Evolutionary conservation across 1,284 basidiomycete species (phyloP).

Genomic region (Trametes versicolor): DNA sequence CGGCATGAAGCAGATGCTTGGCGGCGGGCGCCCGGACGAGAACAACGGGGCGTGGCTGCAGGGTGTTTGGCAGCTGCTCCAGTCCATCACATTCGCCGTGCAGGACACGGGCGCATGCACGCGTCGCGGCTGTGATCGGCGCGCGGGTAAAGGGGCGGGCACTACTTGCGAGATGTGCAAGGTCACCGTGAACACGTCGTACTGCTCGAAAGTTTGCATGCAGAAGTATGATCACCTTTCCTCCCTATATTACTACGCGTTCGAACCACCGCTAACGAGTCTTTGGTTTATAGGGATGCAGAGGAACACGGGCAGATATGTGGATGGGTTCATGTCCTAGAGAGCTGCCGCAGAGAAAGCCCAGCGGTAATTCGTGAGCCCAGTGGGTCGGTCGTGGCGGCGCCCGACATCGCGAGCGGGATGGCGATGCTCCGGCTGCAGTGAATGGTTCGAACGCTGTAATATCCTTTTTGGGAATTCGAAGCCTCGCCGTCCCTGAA

Average conservation of each 20-base stretch:
- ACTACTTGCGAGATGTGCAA: background rate
- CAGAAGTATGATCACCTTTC: background rate
- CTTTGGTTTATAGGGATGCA: background rate
- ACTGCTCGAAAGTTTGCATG: background rate
- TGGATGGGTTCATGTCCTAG: background rate
- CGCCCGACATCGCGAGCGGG: background rate
- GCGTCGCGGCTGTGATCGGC: background rate
- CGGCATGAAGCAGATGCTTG: background rate
- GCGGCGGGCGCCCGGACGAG: background rate
- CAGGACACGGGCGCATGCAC: background rate
- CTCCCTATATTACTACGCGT: background rate
- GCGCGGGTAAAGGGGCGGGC: background rate
- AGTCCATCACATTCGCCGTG: background rate
- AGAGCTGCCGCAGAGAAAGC: background rate
- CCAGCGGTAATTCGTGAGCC: background rate
- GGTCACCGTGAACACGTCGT: background rate
- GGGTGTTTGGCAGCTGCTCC: constrained; percentile 10
- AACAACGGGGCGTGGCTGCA: constrained; percentile 4
- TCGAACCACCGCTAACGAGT: background rate
- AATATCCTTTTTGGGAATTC: background rate
- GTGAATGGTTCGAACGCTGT: background rate
- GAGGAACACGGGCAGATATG: background rate
- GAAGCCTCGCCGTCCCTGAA: background rate
- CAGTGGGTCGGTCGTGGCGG: background rate
- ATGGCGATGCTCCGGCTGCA: background rate